Evolutionary conservation across 768 basidiomycete genomes (phyloP), one percentile per base, ranked within the genome.

Genomic region (Asterophora parasitica): DNA sequence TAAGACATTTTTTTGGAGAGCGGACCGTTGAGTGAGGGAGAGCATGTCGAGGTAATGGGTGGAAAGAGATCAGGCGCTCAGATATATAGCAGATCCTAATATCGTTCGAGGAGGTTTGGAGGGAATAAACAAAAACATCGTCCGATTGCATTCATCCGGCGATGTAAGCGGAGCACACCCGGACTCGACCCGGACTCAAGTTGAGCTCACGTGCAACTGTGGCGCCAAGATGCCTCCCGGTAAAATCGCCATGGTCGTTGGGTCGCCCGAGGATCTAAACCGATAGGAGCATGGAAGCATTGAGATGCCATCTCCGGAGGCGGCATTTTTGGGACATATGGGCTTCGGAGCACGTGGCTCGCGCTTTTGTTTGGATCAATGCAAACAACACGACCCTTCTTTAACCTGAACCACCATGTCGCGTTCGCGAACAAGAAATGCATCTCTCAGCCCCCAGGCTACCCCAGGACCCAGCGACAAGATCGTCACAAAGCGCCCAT

Each of bases 101-200:
- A 45, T 50, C 17, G 44, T 46, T 38, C 44, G 42, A 47, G 41
- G 37, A 23, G 7, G 27, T 46, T 44, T 49, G 41, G 36, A 34
- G 31, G 9, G 12, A 32, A 31, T 36, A 52, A 46, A 50, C 16
- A 19, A 42, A 42, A 23, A 49, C 23, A 23, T 52, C 41, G 46
- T 43, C 30, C 42, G 47, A 48, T 49, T 42, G 31, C 45, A 33
- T 40, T 49, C 50, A 49, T 16, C 47, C 46, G 48, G 49, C 55
- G 48, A 46, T 42, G 51, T 49, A 51, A 50, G 49, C 49, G 52
- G 55, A 51, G 42, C 43, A 52, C 38, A 49, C 23, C 52, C 42
- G 51, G 45, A 46, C n/a, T n/a, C n/a, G n/a, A n/a, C n/a, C n/a
- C n/a, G n/a, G n/a, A 44, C 27, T 38, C 34, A 11, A 19, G 41